phyloP scores from a whole-genome alignment of 768 basidiomycete genomes.

The Hericium erinaceus region DNA sequence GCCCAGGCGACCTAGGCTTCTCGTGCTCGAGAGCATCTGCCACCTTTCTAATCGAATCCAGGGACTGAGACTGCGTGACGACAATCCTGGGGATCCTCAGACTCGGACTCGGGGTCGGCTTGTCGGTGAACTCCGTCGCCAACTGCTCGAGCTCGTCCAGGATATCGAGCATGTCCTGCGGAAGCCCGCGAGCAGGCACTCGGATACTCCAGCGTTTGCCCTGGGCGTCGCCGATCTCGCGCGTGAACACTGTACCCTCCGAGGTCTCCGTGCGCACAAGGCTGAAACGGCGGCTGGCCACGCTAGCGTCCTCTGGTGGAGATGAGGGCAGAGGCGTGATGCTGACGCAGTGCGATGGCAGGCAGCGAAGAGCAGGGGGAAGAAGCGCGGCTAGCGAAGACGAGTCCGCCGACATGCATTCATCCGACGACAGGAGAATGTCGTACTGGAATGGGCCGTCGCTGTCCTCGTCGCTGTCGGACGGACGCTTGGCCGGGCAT shows the following conservation, averaged over 20 bases:
- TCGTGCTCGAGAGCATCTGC: too few relatives aligned
- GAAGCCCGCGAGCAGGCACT: constrained; percentile 11
- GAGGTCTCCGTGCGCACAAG: constrained; percentile 8
- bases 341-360: constrained; percentile 6
- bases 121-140: constrained; percentile 8
- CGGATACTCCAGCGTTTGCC: constrained; percentile 14
- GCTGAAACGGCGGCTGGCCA: constrained; percentile 6
- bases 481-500: neutral
- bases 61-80: constrained; percentile 10
- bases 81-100: constrained; percentile 8
- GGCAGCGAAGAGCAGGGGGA: neutral
- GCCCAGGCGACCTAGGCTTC: too few relatives aligned
- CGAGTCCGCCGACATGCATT: too few relatives aligned
- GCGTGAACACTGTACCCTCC: constrained; percentile 9
- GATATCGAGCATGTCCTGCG: constrained; percentile 11
- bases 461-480: neutral
- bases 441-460: constrained; percentile 14
- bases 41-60: neutral
- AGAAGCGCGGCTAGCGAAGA: neutral
- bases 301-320: neutral
- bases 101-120: neutral
- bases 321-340: constrained; percentile 7
- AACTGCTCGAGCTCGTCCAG: constrained; percentile 13
- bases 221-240: constrained; percentile 11
- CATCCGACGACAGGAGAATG: neutral